These are phyloP conservation scores for Botrytis pseudocinerea DNA, from an alignment of 2,329 filamentous ascomycete species.

Conservation along the genomic window DNA sequence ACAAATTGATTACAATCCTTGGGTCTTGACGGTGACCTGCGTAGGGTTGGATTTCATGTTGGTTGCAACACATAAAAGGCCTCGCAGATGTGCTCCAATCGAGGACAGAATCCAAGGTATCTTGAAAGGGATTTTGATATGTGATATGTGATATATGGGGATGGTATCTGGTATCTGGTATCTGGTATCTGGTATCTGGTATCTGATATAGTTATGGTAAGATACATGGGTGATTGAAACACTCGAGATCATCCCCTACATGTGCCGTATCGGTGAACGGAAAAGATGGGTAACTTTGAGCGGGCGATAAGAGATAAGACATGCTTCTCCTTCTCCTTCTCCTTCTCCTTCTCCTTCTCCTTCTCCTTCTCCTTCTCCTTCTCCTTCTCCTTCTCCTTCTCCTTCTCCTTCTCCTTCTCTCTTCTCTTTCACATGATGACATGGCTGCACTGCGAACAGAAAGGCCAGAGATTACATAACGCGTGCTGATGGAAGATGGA, in stretches of 20 bases:
- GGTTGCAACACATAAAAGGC: not conserved
- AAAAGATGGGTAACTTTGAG: not conserved
- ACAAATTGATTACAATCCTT: not conserved
- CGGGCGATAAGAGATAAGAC: constrained; percentile 1
- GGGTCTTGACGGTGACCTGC: not conserved
- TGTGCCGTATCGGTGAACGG: not conserved
- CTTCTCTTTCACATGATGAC: too few species aligned
- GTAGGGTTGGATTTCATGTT: not conserved
- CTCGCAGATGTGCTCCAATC: not conserved
- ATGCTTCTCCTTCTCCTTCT: too few species aligned
- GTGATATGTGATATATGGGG: not conserved
- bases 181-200: too few species aligned
- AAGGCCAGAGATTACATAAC: not conserved
- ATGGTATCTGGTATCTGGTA: too few species aligned
- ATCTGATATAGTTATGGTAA: too few species aligned
- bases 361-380: too few species aligned
- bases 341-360: not conserved
- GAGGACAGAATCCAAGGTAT: not conserved
- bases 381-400: not conserved
- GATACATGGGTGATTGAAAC: too few species aligned
- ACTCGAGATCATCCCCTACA: not conserved
- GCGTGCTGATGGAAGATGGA: too few species aligned
- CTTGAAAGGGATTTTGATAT: not conserved
- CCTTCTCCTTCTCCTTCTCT: not conserved
- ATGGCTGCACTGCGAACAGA: not conserved